Base-by-base conservation (phyloP, 208 protist genomes). In the Novymonas esmeraldas region DNA sequence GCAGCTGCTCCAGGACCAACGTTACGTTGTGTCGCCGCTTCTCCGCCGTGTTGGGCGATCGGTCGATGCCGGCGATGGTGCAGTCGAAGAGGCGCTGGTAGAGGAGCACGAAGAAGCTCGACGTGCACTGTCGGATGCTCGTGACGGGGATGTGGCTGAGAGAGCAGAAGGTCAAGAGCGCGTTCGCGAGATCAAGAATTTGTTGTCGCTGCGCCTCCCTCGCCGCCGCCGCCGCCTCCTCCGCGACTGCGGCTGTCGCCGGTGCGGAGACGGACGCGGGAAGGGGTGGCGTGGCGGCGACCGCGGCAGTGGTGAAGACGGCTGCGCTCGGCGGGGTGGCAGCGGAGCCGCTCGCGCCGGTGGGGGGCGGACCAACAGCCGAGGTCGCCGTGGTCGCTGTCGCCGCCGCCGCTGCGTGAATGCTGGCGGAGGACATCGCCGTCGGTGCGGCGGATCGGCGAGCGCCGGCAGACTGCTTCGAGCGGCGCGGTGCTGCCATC, bases 81-180 rank as follows among this genome's bases (percentile, higher is more conserved):
- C 80, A 85, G 70, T 85, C 79, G 50, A 91, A 95, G 20, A 95
- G 64, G 1, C 90, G 87, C 63, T 95, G 84, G 54, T 89, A 95
- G 9, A 95, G 77, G 22, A 95, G 38, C 22, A 95, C 90, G 59
- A 95, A 95, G 39, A 95, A 84, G 59, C 86, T 93, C 20, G 87
- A 94, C 24, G 90, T 90, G 73, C 90, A 95, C 62, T 95, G 85
- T 29, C 84, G 82, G 26, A 95, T 77, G 38, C 78, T 86, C 0
- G 76, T 89, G 28, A 95, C 84, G 7, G 42, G 41, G 13, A 24
- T 50, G 57, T 84, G 88, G 26, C 75, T 44, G 61, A 90, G 91
- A 16, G 68, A 78, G 46, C 81, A 92, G 63, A 86, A 89, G 2
- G 44, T 59, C 2, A 91, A 65, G 2, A 95, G 74, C 7, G 61